phyloP scores from a whole-genome alignment of 2,329 filamentous ascomycete species.

The Raffaelea albimanens region DNA sequence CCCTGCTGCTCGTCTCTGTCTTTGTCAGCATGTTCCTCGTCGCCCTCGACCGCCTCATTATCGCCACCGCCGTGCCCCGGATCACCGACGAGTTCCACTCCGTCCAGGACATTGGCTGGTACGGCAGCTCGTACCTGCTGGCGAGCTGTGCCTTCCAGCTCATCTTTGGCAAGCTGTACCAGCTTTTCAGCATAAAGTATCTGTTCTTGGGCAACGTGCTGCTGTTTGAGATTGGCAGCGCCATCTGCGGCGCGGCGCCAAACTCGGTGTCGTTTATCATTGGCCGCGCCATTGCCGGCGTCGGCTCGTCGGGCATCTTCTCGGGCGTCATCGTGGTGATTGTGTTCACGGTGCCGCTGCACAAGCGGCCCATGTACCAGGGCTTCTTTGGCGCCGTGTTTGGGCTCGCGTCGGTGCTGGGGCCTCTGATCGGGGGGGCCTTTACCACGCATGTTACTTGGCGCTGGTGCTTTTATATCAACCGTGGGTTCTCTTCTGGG shows the following conservation, averaged over 20 bases:
- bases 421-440: slow-evolving; percentile 35
- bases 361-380: slow-evolving; percentile 24
- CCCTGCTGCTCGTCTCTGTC: slow-evolving; percentile 22
- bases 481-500: slow-evolving; percentile 15
- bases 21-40: slow-evolving; percentile 29
- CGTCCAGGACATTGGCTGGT: slow-evolving; percentile 16
- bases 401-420: slow-evolving; percentile 26
- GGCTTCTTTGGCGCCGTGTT: slow-evolving; percentile 5
- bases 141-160: slow-evolving; percentile 18
- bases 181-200: slow-evolving; percentile 28
- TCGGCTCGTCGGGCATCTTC: slow-evolving; percentile 39
- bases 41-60: slow-evolving; percentile 26
- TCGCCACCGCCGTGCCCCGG: slow-evolving; percentile 26
- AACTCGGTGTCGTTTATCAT: slow-evolving; percentile 42
- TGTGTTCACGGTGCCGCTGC: slow-evolving; percentile 25
- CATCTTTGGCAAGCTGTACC: slow-evolving; percentile 41
- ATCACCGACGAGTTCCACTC: slow-evolving; percentile 10
- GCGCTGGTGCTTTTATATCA: slow-evolving; percentile 35
- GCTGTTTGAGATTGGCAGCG: slow-evolving; percentile 45
- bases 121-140: slow-evolving; percentile 16
- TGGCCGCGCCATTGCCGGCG: slow-evolving; percentile 43
- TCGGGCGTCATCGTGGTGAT: slow-evolving; percentile 42
- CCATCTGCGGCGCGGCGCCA: slow-evolving; percentile 39
- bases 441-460: slow-evolving; percentile 29
- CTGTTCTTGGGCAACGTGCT: slow-evolving; percentile 29